Conservation (phyloP, 805 yeast genomes). For the Yamadazyma sp. region DNA sequence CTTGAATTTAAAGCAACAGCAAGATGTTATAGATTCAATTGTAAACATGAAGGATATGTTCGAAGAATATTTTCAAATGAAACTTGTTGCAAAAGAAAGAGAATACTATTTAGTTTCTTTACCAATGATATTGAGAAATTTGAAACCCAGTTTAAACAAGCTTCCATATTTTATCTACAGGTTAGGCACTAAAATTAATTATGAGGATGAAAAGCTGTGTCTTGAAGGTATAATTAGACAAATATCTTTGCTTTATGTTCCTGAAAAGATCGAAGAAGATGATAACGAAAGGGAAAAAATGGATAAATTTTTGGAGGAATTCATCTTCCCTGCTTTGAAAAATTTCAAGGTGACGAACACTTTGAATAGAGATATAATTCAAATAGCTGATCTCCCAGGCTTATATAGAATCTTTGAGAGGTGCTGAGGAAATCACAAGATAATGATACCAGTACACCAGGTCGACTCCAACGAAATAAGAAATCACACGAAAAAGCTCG, state of each 20-base stretch:
- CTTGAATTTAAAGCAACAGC: slow-evolving; percentile 9
- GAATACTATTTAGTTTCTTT: slow-evolving; percentile 44
- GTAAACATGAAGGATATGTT: slow-evolving; percentile 70
- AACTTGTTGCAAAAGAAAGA: slow-evolving; percentile 30
- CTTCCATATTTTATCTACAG: slow-evolving; percentile 65
- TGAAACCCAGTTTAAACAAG: slow-evolving; percentile 60
- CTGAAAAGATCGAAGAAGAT: slow-evolving; percentile 43
- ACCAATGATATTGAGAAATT: slow-evolving; percentile 67
- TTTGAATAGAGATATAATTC: slow-evolving; percentile 58
- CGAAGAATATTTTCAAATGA: slow-evolving; percentile 69
- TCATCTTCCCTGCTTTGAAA: slow-evolving; percentile 64
- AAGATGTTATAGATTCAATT: slow-evolving; percentile 16
- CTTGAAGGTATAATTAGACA: slow-evolving; percentile 62
- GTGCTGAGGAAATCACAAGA: slow-evolving; percentile 42
- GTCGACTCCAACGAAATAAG: too few species aligned
- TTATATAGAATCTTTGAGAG: slow-evolving; percentile 90
- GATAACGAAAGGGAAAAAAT: slow-evolving; percentile 11
- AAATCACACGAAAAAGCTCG: too few species aligned
- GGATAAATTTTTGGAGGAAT: slow-evolving; percentile 44
- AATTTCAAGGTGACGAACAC: slow-evolving; percentile 59
- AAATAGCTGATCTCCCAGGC: slow-evolving; percentile 89
- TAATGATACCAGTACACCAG: too few species aligned
- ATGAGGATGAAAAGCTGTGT: slow-evolving; percentile 68
- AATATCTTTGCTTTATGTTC: slow-evolving; percentile 70
- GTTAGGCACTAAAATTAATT: slow-evolving; percentile 57